Evolutionary conservation across 1,284 basidiomycete genomes (phyloP).

Genomic region (Ceratobasidium sp.): DNA sequence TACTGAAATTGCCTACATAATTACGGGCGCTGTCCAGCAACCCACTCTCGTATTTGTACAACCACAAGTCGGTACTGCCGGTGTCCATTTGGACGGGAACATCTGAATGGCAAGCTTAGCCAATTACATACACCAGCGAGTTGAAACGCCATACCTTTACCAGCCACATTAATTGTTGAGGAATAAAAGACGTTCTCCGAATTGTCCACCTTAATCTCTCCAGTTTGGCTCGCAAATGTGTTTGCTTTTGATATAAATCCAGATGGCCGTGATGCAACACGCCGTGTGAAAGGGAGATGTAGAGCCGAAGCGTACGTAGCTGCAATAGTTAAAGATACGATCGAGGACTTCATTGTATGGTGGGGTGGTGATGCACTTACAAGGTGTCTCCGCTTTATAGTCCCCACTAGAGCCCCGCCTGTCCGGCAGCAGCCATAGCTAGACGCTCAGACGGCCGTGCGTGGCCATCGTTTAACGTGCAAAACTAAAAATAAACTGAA

Average conservation of each 20-base stretch:
- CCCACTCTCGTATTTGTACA: slow-evolving; percentile 18
- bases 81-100: slow-evolving; percentile 24
- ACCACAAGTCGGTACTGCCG: slow-evolving; percentile 39
- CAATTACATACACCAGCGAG: not conserved
- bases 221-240: not conserved
- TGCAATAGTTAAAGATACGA: not conserved
- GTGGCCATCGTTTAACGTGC: no score
- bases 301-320: slow-evolving; percentile 10
- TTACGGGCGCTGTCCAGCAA: slow-evolving; percentile 22
- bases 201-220: not conserved
- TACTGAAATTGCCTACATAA: not conserved
- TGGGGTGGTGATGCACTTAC: not conserved
- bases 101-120: not conserved
- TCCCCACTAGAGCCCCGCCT: no score
- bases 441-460: no score
- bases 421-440: no score
- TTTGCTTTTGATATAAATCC: not conserved
- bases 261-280: not conserved
- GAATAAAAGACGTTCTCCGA: not conserved
- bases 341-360: slow-evolving; percentile 3
- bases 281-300: slow-evolving; percentile 25
- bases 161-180: slow-evolving; percentile 16
- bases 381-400: not conserved
- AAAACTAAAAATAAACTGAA: no score
- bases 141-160: slow-evolving; percentile 1